Conservation (phyloP, 768 basidiomycete genomes). For the Tricholoma furcatifolium region DNA sequence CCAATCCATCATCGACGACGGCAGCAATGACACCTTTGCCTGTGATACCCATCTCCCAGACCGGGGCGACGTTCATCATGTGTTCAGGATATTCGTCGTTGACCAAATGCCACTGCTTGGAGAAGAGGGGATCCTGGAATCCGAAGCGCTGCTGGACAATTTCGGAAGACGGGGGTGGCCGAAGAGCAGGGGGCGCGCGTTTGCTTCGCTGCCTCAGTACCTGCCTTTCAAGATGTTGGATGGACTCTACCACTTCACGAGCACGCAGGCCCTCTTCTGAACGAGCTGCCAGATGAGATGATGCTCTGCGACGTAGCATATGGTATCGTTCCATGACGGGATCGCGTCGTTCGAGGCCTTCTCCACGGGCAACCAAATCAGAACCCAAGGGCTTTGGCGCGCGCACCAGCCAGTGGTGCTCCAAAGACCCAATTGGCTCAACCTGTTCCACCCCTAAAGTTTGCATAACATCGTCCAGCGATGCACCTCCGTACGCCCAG, state of each 20-base stretch:
- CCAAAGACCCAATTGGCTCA: slow-evolving; percentile 82
- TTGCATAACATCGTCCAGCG: slow-evolving; percentile 57
- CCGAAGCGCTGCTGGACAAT: slow-evolving; percentile 58
- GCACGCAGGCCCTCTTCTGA: slow-evolving; percentile 40
- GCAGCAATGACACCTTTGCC: slow-evolving; percentile 85
- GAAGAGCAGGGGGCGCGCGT: slow-evolving; percentile 66
- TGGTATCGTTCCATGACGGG: slow-evolving; percentile 50
- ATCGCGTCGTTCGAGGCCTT: slow-evolving; percentile 30
- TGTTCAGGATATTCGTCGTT: slow-evolving; percentile 82
- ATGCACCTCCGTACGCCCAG: slow-evolving; percentile 33
- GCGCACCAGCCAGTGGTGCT: slow-evolving; percentile 82
- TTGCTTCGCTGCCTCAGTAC: slow-evolving; percentile 66
- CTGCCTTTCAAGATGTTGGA: slow-evolving; percentile 63
- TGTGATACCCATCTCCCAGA: slow-evolving; percentile 90
- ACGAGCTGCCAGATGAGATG: slow-evolving; percentile 34
- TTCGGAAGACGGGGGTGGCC: slow-evolving; percentile 39
- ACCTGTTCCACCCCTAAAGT: slow-evolving; percentile 81
- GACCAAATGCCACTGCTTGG: slow-evolving; percentile 91
- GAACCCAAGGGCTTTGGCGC: slow-evolving; percentile 35
- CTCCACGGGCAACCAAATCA: slow-evolving; percentile 29
- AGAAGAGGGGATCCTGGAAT: slow-evolving; percentile 82
- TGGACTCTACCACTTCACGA: slow-evolving; percentile 48
- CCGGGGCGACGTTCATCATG: slow-evolving; percentile 87
- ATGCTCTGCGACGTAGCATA: slow-evolving; percentile 37
- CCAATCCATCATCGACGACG: slow-evolving; percentile 93